Evolutionary conservation across 164 flowering plant genomes (phyloP).

Genomic region (Umbellularia californica): DNA sequence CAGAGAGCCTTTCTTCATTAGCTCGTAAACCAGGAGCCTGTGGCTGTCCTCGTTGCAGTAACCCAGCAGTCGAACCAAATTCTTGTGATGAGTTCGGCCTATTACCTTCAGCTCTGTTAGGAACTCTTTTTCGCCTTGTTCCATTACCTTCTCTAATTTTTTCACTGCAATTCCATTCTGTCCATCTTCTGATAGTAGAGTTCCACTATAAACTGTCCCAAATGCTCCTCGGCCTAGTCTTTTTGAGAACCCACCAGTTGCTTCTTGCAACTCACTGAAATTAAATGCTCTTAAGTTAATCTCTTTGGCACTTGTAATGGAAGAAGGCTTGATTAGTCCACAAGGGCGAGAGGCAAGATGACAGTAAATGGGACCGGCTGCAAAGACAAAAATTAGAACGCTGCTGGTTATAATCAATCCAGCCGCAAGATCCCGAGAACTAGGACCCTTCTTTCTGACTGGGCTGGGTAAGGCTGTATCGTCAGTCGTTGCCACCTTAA

Average conservation of each 20-base stretch:
- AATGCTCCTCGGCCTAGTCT: slow-evolving; percentile 26
- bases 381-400: background rate
- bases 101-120: slow-evolving; percentile 25
- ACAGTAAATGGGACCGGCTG: background rate
- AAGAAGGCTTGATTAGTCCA: background rate
- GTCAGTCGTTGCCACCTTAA: slow-evolving; percentile 18
- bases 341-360: background rate
- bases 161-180: slow-evolving; percentile 27
- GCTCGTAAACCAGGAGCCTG: slow-evolving; percentile 22
- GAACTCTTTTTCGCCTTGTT: slow-evolving; percentile 26
- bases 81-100: slow-evolving; percentile 27
- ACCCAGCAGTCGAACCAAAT: slow-evolving; percentile 22
- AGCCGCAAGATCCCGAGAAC: background rate
- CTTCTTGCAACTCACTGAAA: slow-evolving; percentile 22
- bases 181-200: slow-evolving; percentile 6
- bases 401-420: background rate
- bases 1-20: slow-evolving; percentile 21
- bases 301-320: background rate
- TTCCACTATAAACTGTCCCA: slow-evolving; percentile 29
- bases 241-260: slow-evolving; percentile 23
- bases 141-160: slow-evolving; percentile 21
- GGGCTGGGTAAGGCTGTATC: background rate
- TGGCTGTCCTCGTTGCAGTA: slow-evolving; percentile 17
- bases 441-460: background rate
- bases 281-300: slow-evolving; percentile 21